Conservation (phyloP, 78 protist genomes). For the slime mould (Dictyostelium discoideum) region DNA sequence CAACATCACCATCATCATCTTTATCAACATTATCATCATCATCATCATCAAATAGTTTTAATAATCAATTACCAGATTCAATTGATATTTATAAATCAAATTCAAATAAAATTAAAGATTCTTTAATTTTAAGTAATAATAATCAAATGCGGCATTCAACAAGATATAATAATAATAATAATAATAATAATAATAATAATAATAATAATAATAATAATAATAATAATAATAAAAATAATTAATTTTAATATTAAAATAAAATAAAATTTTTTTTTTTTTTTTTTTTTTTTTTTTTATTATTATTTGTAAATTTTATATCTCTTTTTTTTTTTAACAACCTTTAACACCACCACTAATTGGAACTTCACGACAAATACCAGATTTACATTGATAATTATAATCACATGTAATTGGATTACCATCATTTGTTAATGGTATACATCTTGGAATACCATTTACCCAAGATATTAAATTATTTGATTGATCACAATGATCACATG, state of each 20-base stretch:
- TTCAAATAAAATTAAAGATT: background rate
- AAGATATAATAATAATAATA: background rate
- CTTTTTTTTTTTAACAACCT: background rate
- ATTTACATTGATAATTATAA: constrained; percentile 18
- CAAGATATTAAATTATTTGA: background rate
- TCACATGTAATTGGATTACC: constrained; percentile 26
- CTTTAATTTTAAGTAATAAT: background rate
- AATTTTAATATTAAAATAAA: background rate
- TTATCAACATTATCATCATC: background rate
- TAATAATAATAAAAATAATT: too few species aligned
- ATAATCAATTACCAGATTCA: constrained; percentile 2
- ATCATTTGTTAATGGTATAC: background rate
- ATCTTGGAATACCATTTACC: background rate
- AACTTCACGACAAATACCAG: background rate
- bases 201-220: too few species aligned
- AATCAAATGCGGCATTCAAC: background rate
- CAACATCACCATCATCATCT: background rate
- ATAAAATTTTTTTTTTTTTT: background rate
- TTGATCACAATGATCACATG: background rate
- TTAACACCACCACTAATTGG: background rate
- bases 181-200: background rate
- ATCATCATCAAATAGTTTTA: background rate
- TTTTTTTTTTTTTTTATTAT: background rate
- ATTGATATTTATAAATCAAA: background rate
- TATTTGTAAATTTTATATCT: background rate